Conservation (phyloP, 2,329 filamentous ascomycete genomes). For the Neopestalotiopsis clavispora region DNA sequence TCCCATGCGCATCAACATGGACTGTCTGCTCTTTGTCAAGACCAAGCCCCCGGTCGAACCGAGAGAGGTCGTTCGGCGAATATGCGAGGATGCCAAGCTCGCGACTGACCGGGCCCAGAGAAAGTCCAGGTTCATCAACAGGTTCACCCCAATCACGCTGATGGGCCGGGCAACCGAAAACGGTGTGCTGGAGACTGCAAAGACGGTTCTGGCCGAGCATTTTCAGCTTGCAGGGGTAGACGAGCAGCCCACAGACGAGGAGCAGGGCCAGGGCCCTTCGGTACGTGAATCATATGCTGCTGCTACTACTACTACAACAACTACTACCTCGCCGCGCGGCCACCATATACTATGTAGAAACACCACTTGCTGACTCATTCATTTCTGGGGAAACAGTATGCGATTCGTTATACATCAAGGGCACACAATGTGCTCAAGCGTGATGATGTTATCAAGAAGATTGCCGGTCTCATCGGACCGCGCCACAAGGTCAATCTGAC, state of each 20-base stretch:
- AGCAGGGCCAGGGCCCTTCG: constrained; percentile 39
- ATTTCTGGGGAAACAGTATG: constrained; percentile 62
- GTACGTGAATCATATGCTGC: constrained; percentile 41
- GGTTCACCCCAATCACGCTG: constrained; percentile 56
- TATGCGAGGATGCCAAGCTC: constrained; percentile 58
- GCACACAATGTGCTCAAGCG: constrained; percentile 74
- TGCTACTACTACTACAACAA: neutral
- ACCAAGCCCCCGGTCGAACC: constrained; percentile 61
- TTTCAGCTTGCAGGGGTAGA: constrained; percentile 55
- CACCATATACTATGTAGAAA: neutral
- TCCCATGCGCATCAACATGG: constrained; percentile 59
- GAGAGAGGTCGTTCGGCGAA: constrained; percentile 55
- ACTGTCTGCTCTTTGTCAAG: constrained; percentile 68
- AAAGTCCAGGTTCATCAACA: constrained; percentile 63
- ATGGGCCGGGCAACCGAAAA: constrained; percentile 69
- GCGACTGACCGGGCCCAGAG: constrained; percentile 47
- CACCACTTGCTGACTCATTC: neutral
- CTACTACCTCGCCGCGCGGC: neutral
- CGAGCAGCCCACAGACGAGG: constrained; percentile 22
- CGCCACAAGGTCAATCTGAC: constrained; percentile 79
- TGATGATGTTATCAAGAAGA: constrained; percentile 71
- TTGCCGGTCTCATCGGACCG: constrained; percentile 68
- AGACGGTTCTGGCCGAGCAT: constrained; percentile 64
- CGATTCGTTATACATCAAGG: constrained; percentile 79
- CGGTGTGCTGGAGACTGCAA: constrained; percentile 69